Base-by-base conservation (phyloP, 2,329 filamentous ascomycete genomes). In the Westerdykella sp. region DNA sequence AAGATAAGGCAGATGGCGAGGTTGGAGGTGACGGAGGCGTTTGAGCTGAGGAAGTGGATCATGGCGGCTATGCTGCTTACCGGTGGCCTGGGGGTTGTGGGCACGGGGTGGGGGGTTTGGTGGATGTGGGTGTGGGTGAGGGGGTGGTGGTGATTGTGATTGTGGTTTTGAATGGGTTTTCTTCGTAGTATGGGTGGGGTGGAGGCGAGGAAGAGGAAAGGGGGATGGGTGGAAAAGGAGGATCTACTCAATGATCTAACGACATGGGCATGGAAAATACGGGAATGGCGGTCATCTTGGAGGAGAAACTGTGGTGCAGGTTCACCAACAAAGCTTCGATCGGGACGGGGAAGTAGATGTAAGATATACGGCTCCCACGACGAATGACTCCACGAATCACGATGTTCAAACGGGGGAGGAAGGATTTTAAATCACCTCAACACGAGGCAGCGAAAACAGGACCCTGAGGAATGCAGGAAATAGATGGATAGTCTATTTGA, bases 21-120 rank as follows among this genome's bases (percentile, higher is more conserved):
- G 58, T 69, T 81, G 70, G 79, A 85, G 60, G 72, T 81, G 13
- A 72, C 71, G 3, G 80, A 85, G 55, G 82, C 82, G 3, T 80
- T 85, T 49, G 74, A 77, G 58, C 69, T 84, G 59, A 73, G 79
- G 18, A 66, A 69, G 10, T 68, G 67, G 15, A 73, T 85, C n/a
- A 65, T 83, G 18, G 57, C 74, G 4, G 68, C 64, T 2, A 57
- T 85, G 54, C 68, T 67, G 7, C 56, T 72, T 4, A 51, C 56
- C 22, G 12, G 59, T 38, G 23, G 53, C 18, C 10, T 60, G 9
- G 37, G 37, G 12, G 40, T 46, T 11, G 37, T 49, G n/a, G 56
- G 46, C 11, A 28, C 54, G 18, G 57, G 52, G 47, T 44, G 56
- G 39, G 47, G 42, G 3, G n/a, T 54, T 35, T 49, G 45, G 40